Evolutionary conservation across 2,329 filamentous ascomycete species (phyloP).

Genomic region (Aspergillus phoenicis): DNA sequence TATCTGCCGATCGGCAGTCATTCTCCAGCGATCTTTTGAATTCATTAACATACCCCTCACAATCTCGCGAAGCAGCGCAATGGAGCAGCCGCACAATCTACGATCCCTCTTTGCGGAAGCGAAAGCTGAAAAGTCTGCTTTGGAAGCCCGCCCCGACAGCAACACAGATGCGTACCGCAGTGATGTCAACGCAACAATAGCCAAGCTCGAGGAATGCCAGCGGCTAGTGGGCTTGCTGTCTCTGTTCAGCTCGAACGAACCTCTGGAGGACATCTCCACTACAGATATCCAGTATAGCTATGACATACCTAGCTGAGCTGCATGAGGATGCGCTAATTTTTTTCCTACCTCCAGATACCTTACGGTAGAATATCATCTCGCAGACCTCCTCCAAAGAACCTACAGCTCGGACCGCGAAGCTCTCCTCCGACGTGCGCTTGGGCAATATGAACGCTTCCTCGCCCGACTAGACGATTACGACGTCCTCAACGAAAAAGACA

Average conservation of each 20-base stretch:
- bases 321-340: constrained; percentile 24
- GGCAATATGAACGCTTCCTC: constrained; percentile 77
- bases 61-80: constrained; percentile 30
- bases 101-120: constrained; percentile 58
- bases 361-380: constrained; percentile 73
- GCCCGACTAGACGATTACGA: constrained; percentile 76
- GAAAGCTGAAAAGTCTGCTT: constrained; percentile 55
- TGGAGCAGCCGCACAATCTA: constrained; percentile 57
- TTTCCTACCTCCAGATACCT: constrained; percentile 60
- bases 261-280: constrained; percentile 81
- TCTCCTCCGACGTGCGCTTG: constrained; percentile 65
- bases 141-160: constrained; percentile 67
- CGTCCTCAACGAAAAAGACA: constrained; percentile 66
- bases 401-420: constrained; percentile 66
- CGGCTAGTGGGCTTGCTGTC: constrained; percentile 69
- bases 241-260: constrained; percentile 89
- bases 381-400: constrained; percentile 72
- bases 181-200: constrained; percentile 67
- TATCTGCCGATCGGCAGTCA: constrained; percentile 14
- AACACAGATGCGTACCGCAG: constrained; percentile 68
- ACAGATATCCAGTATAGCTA: constrained; percentile 71
- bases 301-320: no score
- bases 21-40: constrained; percentile 22
- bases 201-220: constrained; percentile 72
- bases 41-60: neutral